A percentile compares a stretch with the other conserved stretches of the same genome.
These are phyloP conservation scores for Rhizopogon rudus DNA, from an alignment of 768 basidiomycete genomes.

Conservation along the genomic window DNA sequence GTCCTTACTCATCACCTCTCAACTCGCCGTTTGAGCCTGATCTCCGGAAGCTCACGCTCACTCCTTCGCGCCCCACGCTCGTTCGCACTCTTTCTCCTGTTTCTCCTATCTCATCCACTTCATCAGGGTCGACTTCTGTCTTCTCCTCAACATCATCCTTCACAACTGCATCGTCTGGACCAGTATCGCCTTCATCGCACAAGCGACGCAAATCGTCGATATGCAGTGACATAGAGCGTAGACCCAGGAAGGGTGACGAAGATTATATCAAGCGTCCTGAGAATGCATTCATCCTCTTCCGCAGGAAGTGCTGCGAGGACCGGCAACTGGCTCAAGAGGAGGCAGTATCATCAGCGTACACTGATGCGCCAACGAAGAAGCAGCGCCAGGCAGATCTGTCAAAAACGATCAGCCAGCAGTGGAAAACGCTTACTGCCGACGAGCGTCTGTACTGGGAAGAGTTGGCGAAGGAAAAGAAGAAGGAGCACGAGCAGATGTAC, in stretches of 20 bases:
- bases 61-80: slow-evolving; percentile 36
- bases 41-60: slow-evolving; percentile 41
- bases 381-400: slow-evolving; percentile 76
- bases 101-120: slow-evolving; percentile 19
- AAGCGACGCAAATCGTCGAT: slow-evolving; percentile 50
- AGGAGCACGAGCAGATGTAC: slow-evolving; percentile 70
- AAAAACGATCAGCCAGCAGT: slow-evolving; percentile 78
- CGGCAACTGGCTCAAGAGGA: slow-evolving; percentile 54
- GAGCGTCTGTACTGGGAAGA: slow-evolving; percentile 74
- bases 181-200: slow-evolving; percentile 30
- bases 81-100: slow-evolving; percentile 40
- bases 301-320: slow-evolving; percentile 73
- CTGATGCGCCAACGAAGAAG: slow-evolving; percentile 51
- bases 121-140: slow-evolving; percentile 39
- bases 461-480: slow-evolving; percentile 73
- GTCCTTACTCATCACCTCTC: slow-evolving; percentile 64
- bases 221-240: slow-evolving; percentile 44
- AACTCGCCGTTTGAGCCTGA: slow-evolving; percentile 72
- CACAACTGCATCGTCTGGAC: slow-evolving; percentile 26
- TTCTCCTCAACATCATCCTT: slow-evolving; percentile 34
- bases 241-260: slow-evolving; percentile 63
- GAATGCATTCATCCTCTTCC: slow-evolving; percentile 83
- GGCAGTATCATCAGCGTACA: slow-evolving; percentile 23
- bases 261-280: slow-evolving; percentile 83
- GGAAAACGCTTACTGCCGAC: slow-evolving; percentile 62